A percentile compares a stretch with the other conserved stretches of the same genome.
These are phyloP conservation scores for Candida ovalis DNA, from an alignment of 805 yeast genomes.

Conservation along the genomic window DNA sequence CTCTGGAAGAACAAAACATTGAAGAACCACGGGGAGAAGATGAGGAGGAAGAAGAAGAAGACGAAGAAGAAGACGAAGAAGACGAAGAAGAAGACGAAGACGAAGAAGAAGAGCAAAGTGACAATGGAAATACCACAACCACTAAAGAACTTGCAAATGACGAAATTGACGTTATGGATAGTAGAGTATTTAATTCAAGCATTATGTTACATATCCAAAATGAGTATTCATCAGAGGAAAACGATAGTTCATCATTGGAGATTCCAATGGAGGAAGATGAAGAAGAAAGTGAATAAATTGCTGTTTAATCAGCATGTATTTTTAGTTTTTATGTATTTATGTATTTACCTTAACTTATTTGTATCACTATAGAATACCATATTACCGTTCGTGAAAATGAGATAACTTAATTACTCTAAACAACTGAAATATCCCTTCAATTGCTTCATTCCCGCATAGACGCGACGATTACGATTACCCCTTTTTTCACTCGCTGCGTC, in stretches of 20 bases:
- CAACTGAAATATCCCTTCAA: too few relatives aligned
- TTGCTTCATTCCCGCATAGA: too few relatives aligned
- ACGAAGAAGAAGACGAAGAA: neutral
- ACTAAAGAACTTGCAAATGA: neutral
- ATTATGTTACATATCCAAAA: slow-evolving; percentile 9
- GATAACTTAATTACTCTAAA: too few relatives aligned
- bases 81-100: slow-evolving; percentile 6
- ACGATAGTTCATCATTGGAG: slow-evolving; percentile 9
- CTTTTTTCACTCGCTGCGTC: neutral
- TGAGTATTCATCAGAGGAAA: slow-evolving; percentile 2
- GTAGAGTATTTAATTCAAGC: slow-evolving; percentile 13
- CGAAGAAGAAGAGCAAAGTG: slow-evolving; percentile 3
- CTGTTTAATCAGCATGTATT: neutral
- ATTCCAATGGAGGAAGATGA: slow-evolving; percentile 22
- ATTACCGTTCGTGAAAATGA: too few relatives aligned
- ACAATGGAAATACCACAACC: neutral
- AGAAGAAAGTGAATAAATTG: slow-evolving; percentile 8
- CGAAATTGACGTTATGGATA: slow-evolving; percentile 11
- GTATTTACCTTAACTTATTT: too few relatives aligned
- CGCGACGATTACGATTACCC: neutral
- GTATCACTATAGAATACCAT: too few relatives aligned
- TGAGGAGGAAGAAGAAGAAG: neutral
- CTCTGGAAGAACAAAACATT: slow-evolving; percentile 6
- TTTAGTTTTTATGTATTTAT: neutral
- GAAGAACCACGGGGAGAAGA: neutral